Evolutionary conservation across 176 grass and related monocot genomes (phyloP).

Genomic region (Dendrocalamus sinicus): DNA sequence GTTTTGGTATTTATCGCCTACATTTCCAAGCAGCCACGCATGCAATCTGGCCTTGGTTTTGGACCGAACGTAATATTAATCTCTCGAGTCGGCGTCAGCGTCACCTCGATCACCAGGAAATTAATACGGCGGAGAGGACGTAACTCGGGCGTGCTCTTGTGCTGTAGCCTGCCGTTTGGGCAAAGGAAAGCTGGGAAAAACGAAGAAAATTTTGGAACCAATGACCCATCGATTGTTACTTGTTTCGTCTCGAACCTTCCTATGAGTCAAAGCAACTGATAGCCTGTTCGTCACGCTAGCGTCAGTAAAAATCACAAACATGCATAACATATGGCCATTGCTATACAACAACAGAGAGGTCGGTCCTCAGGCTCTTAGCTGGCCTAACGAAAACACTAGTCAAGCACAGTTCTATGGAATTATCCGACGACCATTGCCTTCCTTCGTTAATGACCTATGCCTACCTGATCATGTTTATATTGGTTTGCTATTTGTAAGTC

Average conservation of each 20-base stretch:
- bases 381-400: not conserved
- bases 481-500: not conserved
- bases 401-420: not conserved
- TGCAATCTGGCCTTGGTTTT: constrained; percentile 22
- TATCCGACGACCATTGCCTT: not conserved
- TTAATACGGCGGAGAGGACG: too few species aligned
- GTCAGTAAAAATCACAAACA: not conserved
- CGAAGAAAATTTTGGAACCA: not conserved
- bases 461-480: not conserved
- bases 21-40: constrained; percentile 4
- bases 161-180: not conserved
- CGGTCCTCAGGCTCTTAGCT: not conserved
- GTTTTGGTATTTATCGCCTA: constrained; percentile 11
- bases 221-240: not conserved
- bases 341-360: not conserved
- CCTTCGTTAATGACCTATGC: not conserved
- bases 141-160: not conserved
- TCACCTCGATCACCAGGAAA: not conserved
- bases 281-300: not conserved
- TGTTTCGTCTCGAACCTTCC: not conserved
- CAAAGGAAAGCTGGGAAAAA: not conserved
- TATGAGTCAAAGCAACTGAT: not conserved
- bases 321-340: not conserved
- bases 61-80: not conserved
- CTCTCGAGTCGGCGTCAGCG: not conserved